Evolutionary conservation across 2,329 filamentous ascomycete genomes (phyloP), one percentile per base, ranked within the genome.

Genomic region (Thielaviopsis musarum): DNA sequence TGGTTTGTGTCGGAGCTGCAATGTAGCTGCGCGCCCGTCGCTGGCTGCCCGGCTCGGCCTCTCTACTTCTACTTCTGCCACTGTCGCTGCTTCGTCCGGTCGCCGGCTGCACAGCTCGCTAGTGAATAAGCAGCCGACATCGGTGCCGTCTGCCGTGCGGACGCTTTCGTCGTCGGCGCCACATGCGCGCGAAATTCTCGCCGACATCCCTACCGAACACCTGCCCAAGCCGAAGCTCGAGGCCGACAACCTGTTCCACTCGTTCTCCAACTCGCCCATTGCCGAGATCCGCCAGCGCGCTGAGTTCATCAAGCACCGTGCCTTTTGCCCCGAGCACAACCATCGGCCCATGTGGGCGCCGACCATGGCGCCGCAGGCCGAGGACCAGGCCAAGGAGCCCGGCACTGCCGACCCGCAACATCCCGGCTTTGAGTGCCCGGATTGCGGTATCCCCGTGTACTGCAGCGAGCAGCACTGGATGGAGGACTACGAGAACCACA

Each of bases 401-500:
- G 57, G 57, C 13, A 71, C 73, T 19, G 68, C 72, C 19, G 78
- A 88, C 10, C 86, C 91, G 0, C 83, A 84, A 17, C 89, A 95
- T 71, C 89, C 96, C 57, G 78, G 87, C 65, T 96, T 95, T 68
- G 93, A 97, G 71, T 98, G 93, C 67, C 91, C 93, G 0, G 91
- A 98, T 70, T 98, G 93, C 66, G 93, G 93, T 15, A 81, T 97
- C 51, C 91, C 94, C 0, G 84, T 95, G 6, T 95, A 93, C 69
- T 98, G 93, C 74, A 91, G 83, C 65, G 87, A 96, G 71, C 85
- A 89, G 65, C 93, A 98, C 70, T 97, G 91, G 87, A 89, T 87
- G 69, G 89, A 94, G 66, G 89, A 97, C 70, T 98, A 95, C 68
- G 91, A 97, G 71, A 80, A 84, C 19, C 93, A 98, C 71, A 71